Base-by-base conservation (phyloP, 495 filamentous ascomycete species). In the Penicillium ochrochloron region DNA sequence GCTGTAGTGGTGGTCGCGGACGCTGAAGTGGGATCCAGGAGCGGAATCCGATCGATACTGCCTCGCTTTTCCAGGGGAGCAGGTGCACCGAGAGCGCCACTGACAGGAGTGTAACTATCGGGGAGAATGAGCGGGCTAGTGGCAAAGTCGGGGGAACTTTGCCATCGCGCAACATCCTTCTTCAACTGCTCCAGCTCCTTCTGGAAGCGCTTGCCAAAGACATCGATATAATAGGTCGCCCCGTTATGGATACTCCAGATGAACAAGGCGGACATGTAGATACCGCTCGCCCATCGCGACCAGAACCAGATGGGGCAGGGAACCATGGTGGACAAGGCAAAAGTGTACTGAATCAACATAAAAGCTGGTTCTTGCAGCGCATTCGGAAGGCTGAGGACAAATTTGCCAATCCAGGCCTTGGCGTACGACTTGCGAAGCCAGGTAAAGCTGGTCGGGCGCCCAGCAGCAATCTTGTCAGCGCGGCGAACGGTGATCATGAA, bases 301-400 rank as follows among this genome's bases (percentile, higher is more conserved):
- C 92, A 95, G 77, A 99, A 96, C 94, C 94, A 99, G 41, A 99
- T 68, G 2, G 95, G 91, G 68, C 92, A 97, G 0, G 95, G 96
- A 17, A 97, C 78, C 90, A 98, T 99, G 12, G 94, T 98, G 25
- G 92, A 75, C 4, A 96, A 82, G 11, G 96, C 96, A 68, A 97
- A 99, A 0, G 75, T 44, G 73, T 98, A 99, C 75, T 99, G 95
- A 63, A 97, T 97, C 51, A 92, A 59, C 95, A 99, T 99, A 76
- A 97, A 99, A 5, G 92, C 91, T 2, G 89, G 80, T 71, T 97
- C 94, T 71, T 99, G 95, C 48, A 96, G 76, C 7, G 75, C 66
- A 3, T 85, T 76, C 2, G 96, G 95, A 3, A 97, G 85, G 17
- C 84, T 82, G 23, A 97, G 83, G 21, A 99, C 93, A 58, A 96